Evolutionary conservation across 345 rosid species (phyloP), one percentile per base, ranked within the genome.

Genomic region (Rhizophora apiculata): DNA sequence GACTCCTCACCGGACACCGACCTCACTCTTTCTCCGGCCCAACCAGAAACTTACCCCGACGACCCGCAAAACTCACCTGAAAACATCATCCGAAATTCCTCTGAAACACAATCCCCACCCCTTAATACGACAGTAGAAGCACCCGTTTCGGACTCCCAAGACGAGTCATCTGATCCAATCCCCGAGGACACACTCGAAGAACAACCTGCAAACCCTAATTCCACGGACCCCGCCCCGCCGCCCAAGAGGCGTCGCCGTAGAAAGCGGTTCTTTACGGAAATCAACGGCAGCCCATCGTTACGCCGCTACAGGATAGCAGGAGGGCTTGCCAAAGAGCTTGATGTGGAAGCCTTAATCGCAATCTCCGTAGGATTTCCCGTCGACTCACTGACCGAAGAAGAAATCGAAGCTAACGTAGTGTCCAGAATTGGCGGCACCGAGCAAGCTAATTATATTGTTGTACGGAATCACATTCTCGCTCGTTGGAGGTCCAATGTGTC

Each of bases 301-400:
- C 93, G 91, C 32, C 90, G 92, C 6, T 82, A 68, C 59, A 79
- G 87, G 62, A 19, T 74, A 22, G 68, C 85, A 4, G 87, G 76
- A 15, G 69, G 85, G 16, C 74, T 83, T 3, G 81, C 90, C 2
- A 87, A 87, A 82, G 97, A 92, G 63, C 76, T 92, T 8, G 96
- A 89, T 73, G 81, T 86, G 13, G 98, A 92, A 78, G 96, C 96
- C 24, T 67, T 88, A 37, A 89, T 85, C 21, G 97, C 98, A 3
- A 85, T 84, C 75, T 95, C 98, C 0, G 94, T 92, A 0, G 98
- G 99, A 15, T 95, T 95, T 63, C 97, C 98, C 6, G 92, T 87
- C 6, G 91, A 88, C 71, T 95, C 97, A 2, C 87, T 95, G 4
- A 92, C 92, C 2, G 98, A 95, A 76, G 99, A 95, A 75, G 98